Evolutionary conservation across 352 stramenopile genomes (phyloP).

Genomic region (Thalassiosira mediterranea): DNA sequence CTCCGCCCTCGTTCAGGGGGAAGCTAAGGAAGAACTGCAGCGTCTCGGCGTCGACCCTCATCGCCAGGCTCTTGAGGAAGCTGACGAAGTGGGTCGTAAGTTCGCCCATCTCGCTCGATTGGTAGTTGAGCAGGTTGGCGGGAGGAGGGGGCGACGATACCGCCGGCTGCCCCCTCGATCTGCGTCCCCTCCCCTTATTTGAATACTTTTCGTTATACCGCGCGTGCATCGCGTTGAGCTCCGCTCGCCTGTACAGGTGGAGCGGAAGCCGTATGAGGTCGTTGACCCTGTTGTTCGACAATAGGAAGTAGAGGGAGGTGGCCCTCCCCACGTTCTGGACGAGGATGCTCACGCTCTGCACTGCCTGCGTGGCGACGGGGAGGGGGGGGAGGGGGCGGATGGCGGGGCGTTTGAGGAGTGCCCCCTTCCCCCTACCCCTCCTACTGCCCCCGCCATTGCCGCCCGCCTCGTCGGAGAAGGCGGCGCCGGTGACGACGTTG

Average conservation of each 20-base stretch:
- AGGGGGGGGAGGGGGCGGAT: slow-evolving; percentile 56
- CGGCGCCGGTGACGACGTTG: slow-evolving; percentile 64
- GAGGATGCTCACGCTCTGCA: slow-evolving; percentile 81
- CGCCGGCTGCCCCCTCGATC: neutral
- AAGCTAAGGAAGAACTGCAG: slow-evolving; percentile 84
- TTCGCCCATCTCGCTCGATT: slow-evolving; percentile 63
- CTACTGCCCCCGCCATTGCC: neutral
- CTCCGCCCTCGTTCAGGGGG: slow-evolving; percentile 18
- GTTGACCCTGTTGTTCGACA: slow-evolving; percentile 82
- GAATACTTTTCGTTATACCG: neutral
- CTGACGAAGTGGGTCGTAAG: slow-evolving; percentile 80
- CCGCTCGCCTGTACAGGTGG: slow-evolving; percentile 65
- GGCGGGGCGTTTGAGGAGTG: neutral
- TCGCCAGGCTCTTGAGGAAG: slow-evolving; percentile 82
- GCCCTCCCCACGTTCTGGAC: slow-evolving; percentile 80
- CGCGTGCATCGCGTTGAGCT: slow-evolving; percentile 20
- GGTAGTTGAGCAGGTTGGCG: neutral
- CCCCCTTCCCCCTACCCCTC: neutral
- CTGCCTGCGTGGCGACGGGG: slow-evolving; percentile 72
- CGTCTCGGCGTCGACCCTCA: slow-evolving; percentile 82
- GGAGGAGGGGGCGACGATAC: neutral
- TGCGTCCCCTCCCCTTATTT: neutral
- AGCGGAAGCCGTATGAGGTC: slow-evolving; percentile 74
- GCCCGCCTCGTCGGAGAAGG: slow-evolving; percentile 35
- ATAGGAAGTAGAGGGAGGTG: slow-evolving; percentile 79